Base-by-base conservation (phyloP, 2,329 filamentous ascomycete genomes). In the Whalleya microplaca region DNA sequence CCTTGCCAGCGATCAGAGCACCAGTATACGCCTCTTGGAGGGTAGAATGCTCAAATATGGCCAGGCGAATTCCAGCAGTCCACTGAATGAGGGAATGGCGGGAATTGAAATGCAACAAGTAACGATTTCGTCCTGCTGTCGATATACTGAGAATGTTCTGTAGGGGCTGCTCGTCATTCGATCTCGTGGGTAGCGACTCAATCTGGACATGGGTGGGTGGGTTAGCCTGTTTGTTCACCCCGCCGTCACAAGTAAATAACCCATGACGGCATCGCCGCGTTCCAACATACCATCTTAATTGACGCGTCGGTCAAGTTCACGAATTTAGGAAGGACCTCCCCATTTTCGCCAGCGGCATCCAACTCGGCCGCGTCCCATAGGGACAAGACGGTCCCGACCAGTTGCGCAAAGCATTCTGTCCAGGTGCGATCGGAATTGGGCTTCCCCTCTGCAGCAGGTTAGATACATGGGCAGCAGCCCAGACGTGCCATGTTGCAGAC, bases 241-340 rank as follows among this genome's bases (percentile, higher is more conserved):
- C 10, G 27, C 19, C 20, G 32, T 3, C 32, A 37, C 32, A 12
- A 12, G 32, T 37, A 12, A 12, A 37, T 7, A 27, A 27, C 4
- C 32, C 3, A 16, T 37, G 32, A 12, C 4, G 7, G 32, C 10
- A 3, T 16, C 32, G 32, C 32, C 14, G 14, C 14, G 32, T 8
- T 37, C 32, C 3, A 3, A 37, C 58, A 45, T 82, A 97, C 95
- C 92, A 98, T 97, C 75, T 96, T 96, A 66, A 99, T 92, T 0
- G 95, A 96, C 19, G 95, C 95, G 81, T 99, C 95, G 6, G 95
- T 96, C 57, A 99, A 77, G 70, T 99, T 99, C 73, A 99, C 93
- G 72, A 97, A 99, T 48, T 91, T 95, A 29, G 92, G 92, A 42
- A 94, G 79, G 46, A 96, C 90, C 70, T 96, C 91, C 63, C 88